Percentiles rank a stretch among this genome's conserved stretches.
phyloP scores from a whole-genome alignment of 805 yeast species.

The Myxozyma neglecta region DNA sequence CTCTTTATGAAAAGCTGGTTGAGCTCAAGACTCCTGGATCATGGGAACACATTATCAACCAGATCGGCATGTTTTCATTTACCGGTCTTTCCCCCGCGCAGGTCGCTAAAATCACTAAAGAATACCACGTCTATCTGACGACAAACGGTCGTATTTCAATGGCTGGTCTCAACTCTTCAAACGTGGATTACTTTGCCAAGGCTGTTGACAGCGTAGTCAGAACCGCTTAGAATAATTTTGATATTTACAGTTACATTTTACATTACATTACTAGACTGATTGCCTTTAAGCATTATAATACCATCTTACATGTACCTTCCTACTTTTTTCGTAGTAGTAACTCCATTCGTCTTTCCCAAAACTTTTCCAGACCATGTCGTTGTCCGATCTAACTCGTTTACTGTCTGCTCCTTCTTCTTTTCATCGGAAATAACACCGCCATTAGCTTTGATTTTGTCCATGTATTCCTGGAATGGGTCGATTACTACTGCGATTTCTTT shows the following conservation, averaged over 20 bases:
- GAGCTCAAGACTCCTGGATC: slow-evolving; percentile 76
- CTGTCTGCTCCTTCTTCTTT: neutral
- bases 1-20: slow-evolving; percentile 60
- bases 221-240: slow-evolving; percentile 1
- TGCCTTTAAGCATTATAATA: neutral
- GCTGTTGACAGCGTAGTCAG: slow-evolving; percentile 56
- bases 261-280: no score
- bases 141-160: slow-evolving; percentile 87
- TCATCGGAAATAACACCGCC: slow-evolving; percentile 3
- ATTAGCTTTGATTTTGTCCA: slow-evolving; percentile 21
- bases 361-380: slow-evolving; percentile 27
- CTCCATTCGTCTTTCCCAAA: neutral
- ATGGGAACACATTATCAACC: slow-evolving; percentile 88
- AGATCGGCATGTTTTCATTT: slow-evolving; percentile 96
- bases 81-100: slow-evolving; percentile 80
- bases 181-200: slow-evolving; percentile 74
- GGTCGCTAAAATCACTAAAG: slow-evolving; percentile 70
- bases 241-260: neutral
- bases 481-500: slow-evolving; percentile 21
- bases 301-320: neutral
- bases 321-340: neutral
- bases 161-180: slow-evolving; percentile 83
- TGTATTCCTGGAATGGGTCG: slow-evolving; percentile 32
- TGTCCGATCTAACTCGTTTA: slow-evolving; percentile 7
- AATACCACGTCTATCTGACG: slow-evolving; percentile 80